A percentile compares a stretch with the other conserved stretches of the same genome.
phyloP scores from a whole-genome alignment of 192 early-diverging fungal species.

The Ambispora gerdemannii region DNA sequence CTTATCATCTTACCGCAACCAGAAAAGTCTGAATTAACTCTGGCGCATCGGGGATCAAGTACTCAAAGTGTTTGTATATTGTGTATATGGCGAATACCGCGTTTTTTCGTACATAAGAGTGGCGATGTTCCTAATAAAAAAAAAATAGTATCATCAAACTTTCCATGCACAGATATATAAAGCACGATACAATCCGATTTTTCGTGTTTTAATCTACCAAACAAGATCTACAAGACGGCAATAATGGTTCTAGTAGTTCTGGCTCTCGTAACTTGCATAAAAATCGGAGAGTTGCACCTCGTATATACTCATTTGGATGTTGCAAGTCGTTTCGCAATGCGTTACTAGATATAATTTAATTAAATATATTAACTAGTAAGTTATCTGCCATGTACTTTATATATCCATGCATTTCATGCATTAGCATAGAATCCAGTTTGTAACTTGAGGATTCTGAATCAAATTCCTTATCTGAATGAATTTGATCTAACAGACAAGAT shows the following conservation, averaged over 20 bases:
- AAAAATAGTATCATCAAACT: too few relatives aligned
- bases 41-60: slow-evolving; percentile 92
- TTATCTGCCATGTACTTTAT: too few relatives aligned
- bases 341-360: slow-evolving; percentile 57
- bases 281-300: slow-evolving; percentile 90
- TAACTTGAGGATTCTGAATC: too few relatives aligned
- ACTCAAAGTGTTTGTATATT: slow-evolving; percentile 86
- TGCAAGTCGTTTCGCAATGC: slow-evolving; percentile 92
- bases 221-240: slow-evolving; percentile 84
- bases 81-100: slow-evolving; percentile 90
- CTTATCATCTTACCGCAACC: slow-evolving; percentile 40
- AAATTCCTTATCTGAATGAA: too few relatives aligned
- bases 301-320: slow-evolving; percentile 98
- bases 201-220: too few relatives aligned
- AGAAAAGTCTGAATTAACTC: slow-evolving; percentile 79
- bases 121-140: slow-evolving; percentile 77
- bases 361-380: too few relatives aligned
- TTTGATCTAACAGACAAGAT: too few relatives aligned
- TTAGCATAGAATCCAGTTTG: too few relatives aligned
- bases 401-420: too few relatives aligned
- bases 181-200: too few relatives aligned
- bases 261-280: slow-evolving; percentile 93
- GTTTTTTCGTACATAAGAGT: slow-evolving; percentile 98
- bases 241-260: slow-evolving; percentile 90
- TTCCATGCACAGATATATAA: too few relatives aligned